Conservation (phyloP, 257 asterid genomes). For the Nicotiana obtusifolia region DNA sequence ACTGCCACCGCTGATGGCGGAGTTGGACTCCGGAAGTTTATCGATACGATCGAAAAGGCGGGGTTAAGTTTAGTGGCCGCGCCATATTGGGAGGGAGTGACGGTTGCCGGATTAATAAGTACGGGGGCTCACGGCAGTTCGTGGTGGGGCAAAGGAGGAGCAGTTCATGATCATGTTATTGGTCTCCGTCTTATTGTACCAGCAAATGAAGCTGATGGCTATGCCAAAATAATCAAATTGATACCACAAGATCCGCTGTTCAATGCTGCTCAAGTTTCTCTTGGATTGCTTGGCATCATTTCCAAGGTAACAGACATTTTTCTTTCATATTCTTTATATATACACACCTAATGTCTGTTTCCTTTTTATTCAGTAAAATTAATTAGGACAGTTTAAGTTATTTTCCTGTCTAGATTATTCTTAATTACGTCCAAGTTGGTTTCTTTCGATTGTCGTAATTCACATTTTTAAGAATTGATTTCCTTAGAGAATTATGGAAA, state of each 20-base stretch:
- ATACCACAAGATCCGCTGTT: conserved; percentile 28
- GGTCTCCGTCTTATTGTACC: conserved; percentile 52
- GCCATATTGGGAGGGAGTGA: conserved; percentile 88
- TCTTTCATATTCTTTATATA: neutral
- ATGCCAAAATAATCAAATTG: conserved; percentile 42
- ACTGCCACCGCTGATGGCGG: conserved; percentile 67
- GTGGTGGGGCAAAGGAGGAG: conserved; percentile 87
- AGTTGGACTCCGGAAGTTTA: conserved; percentile 50
- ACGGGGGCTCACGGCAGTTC: conserved; percentile 95
- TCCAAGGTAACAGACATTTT: conserved; percentile 48
- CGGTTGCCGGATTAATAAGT: conserved; percentile 64
- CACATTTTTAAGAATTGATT: neutral
- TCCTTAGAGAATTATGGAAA: neutral
- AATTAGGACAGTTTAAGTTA: neutral
- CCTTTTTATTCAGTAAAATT: neutral
- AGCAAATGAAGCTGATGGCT: conserved; percentile 41
- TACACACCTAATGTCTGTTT: no score
- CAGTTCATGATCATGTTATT: conserved; percentile 71
- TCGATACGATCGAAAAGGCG: conserved; percentile 47
- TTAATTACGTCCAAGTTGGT: neutral
- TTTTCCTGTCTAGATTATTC: no score
- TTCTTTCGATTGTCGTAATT: neutral
- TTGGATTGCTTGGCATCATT: conserved; percentile 70
- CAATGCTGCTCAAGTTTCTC: conserved; percentile 58
- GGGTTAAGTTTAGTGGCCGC: conserved; percentile 74